These are phyloP conservation scores for Microbotryum violaceum DNA, from an alignment of 1,284 basidiomycete genomes.

Conservation along the genomic window DNA sequence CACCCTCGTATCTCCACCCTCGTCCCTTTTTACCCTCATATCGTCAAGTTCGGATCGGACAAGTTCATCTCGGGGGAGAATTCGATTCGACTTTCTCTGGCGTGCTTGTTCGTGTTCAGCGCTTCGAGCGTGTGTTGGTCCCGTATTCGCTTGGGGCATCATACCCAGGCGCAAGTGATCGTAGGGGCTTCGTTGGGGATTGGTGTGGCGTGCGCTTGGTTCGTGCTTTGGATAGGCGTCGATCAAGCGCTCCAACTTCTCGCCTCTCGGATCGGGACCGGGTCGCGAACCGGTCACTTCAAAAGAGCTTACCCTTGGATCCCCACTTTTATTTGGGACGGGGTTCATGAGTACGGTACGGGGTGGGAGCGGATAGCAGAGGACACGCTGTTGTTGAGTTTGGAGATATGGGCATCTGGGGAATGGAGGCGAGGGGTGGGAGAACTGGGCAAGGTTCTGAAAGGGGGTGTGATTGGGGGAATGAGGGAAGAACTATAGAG, in stretches of 20 bases:
- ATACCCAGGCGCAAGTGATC: slow-evolving; percentile 37
- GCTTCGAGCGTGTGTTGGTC: slow-evolving; percentile 36
- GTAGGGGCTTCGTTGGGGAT: slow-evolving; percentile 34
- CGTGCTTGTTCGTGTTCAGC: slow-evolving; percentile 21
- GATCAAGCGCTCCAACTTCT: slow-evolving; percentile 8
- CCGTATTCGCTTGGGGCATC: slow-evolving; percentile 35
- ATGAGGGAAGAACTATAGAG: no score
- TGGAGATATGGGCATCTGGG: slow-evolving; percentile 17
- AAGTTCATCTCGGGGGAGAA: slow-evolving; percentile 16
- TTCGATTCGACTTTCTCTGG: slow-evolving; percentile 21
- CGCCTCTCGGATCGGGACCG: not conserved
- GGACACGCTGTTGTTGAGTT: slow-evolving; percentile 13
- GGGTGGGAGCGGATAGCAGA: slow-evolving; percentile 27
- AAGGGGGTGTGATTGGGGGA: no score
- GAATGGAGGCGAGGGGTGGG: not conserved
- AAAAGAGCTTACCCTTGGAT: not conserved
- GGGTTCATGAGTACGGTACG: slow-evolving; percentile 18
- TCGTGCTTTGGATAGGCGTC: slow-evolving; percentile 32
- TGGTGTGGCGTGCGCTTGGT: slow-evolving; percentile 30
- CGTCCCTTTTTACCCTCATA: slow-evolving; percentile 14
- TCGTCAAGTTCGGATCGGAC: slow-evolving; percentile 11
- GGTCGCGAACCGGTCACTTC: not conserved
- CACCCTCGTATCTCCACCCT: slow-evolving; percentile 32
- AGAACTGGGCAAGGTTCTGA: no score
- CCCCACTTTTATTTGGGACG: not conserved